Conservation (phyloP, 2,329 filamentous ascomycete genomes). For the Fusarium sororula region DNA sequence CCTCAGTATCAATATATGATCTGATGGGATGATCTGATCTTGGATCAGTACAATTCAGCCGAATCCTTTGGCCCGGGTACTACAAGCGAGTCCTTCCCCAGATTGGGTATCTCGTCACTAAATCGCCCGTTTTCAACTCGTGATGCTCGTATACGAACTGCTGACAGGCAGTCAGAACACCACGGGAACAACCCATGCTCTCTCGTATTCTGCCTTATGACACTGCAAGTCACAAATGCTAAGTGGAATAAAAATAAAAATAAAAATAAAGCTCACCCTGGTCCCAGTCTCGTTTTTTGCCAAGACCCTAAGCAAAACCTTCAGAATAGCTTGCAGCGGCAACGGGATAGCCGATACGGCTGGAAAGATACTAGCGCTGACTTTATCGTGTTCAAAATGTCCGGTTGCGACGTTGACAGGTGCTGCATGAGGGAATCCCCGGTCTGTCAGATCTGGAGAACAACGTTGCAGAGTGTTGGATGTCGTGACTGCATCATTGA, state of each 20-base stretch:
- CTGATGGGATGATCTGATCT: not conserved
- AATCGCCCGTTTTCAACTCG: not conserved
- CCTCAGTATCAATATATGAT: not conserved
- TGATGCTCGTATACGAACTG: not conserved
- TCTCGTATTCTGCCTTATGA: not conserved
- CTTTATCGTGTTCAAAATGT: not conserved
- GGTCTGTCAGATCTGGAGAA: not conserved
- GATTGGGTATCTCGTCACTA: not conserved
- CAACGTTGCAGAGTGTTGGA: not conserved
- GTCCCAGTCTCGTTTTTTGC: not conserved
- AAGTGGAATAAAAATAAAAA: not conserved
- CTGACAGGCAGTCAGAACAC: not conserved
- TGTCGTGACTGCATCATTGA: not conserved
- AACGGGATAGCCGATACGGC: conserved; percentile 2
- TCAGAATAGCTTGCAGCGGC: not conserved
- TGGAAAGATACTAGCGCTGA: not conserved
- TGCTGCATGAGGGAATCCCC: not conserved
- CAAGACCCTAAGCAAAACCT: not conserved
- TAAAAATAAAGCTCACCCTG: not conserved
- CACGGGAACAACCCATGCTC: not conserved
- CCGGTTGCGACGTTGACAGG: not conserved
- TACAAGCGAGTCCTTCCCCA: not conserved
- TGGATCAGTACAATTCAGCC: not conserved
- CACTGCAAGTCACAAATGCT: not conserved
- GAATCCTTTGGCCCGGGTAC: not conserved